Evolutionary conservation across 306 rosid genomes (phyloP).

Genomic region (Vicia villosa): DNA sequence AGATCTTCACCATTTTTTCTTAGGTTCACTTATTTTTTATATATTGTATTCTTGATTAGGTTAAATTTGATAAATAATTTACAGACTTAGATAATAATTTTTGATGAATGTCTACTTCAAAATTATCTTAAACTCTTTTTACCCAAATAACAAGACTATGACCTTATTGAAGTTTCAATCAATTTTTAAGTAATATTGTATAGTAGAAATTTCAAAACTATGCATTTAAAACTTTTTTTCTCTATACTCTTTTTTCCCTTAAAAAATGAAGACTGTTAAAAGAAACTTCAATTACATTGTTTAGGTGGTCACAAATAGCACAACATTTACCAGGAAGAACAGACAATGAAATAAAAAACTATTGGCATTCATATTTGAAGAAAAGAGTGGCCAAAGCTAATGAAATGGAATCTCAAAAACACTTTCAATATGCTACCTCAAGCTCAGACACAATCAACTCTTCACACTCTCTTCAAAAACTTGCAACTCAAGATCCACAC

Average conservation of each 20-base stretch:
- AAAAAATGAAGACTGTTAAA: not conserved
- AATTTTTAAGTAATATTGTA: not conserved
- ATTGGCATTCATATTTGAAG: constrained; percentile 96
- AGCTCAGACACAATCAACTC: constrained; percentile 65
- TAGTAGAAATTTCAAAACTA: not conserved
- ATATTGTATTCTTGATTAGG: too few species aligned
- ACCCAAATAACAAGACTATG: too few species aligned
- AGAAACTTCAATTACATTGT: constrained; percentile 19
- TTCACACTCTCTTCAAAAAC: constrained; percentile 50
- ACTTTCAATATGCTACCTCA: constrained; percentile 54
- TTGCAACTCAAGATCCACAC: constrained; percentile 39
- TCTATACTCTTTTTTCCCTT: not conserved
- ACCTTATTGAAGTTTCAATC: too few species aligned
- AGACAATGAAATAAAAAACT: constrained; percentile 90
- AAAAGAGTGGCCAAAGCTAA: constrained; percentile 68
- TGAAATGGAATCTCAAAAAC: constrained; percentile 45
- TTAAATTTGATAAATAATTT: too few species aligned
- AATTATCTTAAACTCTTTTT: too few species aligned
- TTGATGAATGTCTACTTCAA: too few species aligned
- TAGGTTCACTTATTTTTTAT: too few species aligned
- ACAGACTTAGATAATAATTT: too few species aligned
- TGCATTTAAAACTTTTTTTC: too few species aligned
- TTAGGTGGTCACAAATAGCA: constrained; percentile 97
- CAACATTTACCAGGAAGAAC: constrained; percentile 91
- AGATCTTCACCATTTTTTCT: too few species aligned